Percentiles rank a stretch among this genome's conserved stretches.
Evolutionary conservation across 2,329 filamentous ascomycete genomes (phyloP).

Genomic region (Talaromyces sp.): DNA sequence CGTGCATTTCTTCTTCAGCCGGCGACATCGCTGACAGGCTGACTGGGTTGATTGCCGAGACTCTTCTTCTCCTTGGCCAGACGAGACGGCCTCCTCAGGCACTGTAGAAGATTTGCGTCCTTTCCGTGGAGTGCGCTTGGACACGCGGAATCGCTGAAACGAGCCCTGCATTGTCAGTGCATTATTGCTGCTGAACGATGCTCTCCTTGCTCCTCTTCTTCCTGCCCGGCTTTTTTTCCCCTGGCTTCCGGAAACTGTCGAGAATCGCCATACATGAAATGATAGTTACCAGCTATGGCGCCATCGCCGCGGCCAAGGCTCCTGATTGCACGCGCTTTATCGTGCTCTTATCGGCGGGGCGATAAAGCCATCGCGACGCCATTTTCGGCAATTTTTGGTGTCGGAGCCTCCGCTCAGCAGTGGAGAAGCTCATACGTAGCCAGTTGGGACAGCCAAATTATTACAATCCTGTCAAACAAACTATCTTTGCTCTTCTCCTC

Average conservation of each 20-base stretch:
- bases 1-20: conserved; percentile 46
- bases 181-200: background rate
- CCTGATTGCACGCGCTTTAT: background rate
- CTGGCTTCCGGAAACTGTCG: background rate
- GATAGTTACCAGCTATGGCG: background rate
- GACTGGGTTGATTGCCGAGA: conserved; percentile 13
- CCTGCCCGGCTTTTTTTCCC: background rate
- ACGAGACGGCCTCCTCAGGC: background rate
- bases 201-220: background rate
- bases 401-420: background rate
- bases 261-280: background rate
- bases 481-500: background rate
- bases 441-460: too few species aligned
- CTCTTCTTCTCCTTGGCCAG: background rate
- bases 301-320: background rate
- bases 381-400: background rate
- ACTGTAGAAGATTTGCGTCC: background rate
- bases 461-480: too few species aligned
- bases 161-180: conserved; percentile 11
- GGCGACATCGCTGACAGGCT: conserved; percentile 42
- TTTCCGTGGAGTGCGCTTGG: conserved; percentile 3
- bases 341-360: background rate
- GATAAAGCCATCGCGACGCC: too few species aligned
- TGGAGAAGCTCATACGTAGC: background rate
- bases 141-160: conserved; percentile 12